These are phyloP conservation scores for Thelonectria discophora DNA, from an alignment of 2,329 filamentous ascomycete species.

Conservation along the genomic window DNA sequence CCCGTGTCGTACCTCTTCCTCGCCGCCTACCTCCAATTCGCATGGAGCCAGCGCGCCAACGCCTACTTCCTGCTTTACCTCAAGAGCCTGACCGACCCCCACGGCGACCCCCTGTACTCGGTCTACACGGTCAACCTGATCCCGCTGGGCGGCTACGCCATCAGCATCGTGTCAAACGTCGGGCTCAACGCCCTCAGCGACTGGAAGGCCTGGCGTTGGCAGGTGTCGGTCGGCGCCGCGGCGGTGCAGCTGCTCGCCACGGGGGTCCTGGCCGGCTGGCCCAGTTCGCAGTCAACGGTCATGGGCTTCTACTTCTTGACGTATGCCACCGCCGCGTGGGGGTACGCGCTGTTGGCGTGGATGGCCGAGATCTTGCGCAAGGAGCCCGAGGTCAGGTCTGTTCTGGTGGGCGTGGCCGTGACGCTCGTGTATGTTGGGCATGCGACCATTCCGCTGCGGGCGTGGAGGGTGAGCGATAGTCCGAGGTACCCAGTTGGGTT, in stretches of 20 bases:
- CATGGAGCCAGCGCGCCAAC: constrained; percentile 49
- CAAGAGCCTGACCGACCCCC: constrained; percentile 39
- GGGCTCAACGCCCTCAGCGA: constrained; percentile 61
- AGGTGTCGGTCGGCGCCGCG: constrained; percentile 60
- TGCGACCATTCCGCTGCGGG: constrained; percentile 34
- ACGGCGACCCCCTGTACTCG: constrained; percentile 39
- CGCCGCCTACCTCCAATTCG: constrained; percentile 45
- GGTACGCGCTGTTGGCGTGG: constrained; percentile 43
- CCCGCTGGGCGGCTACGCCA: constrained; percentile 52
- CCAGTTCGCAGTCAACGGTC: constrained; percentile 34
- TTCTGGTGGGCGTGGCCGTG: constrained; percentile 31
- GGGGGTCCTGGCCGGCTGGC: constrained; percentile 39
- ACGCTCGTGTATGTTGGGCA: constrained; percentile 37
- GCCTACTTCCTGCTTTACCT: constrained; percentile 49
- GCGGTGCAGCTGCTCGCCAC: constrained; percentile 47
- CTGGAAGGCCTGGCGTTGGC: constrained; percentile 59
- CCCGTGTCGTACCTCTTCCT: constrained; percentile 44
- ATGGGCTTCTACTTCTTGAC: constrained; percentile 50
- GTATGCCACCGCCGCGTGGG: constrained; percentile 47
- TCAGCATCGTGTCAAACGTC: constrained; percentile 59
- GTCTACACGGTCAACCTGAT: constrained; percentile 61
- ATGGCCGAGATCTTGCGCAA: constrained; percentile 42
- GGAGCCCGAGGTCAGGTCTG: constrained; percentile 42
- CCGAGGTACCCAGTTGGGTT: constrained; percentile 35
- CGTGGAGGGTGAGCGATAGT: constrained; percentile 36